Evolutionary conservation across 1,284 basidiomycete genomes (phyloP).

Genomic region (Sanghuangporus sanghuang): DNA sequence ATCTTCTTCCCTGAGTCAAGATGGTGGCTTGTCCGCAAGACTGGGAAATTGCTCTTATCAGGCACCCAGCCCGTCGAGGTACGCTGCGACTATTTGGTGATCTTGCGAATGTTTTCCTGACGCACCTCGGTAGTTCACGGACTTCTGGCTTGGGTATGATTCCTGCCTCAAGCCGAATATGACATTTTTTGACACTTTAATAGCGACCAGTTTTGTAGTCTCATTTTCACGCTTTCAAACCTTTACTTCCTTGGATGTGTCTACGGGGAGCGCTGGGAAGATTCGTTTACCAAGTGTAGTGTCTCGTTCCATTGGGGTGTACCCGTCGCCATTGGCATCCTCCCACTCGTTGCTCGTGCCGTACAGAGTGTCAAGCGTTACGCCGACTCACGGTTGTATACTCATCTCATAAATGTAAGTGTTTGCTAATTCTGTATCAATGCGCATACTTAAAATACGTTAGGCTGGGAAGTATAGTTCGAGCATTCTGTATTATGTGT

Average conservation of each 20-base stretch:
- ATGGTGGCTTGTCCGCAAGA: slow-evolving; percentile 72
- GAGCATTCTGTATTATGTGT: slow-evolving; percentile 58
- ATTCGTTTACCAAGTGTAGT: slow-evolving; percentile 40
- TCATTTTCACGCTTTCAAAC: slow-evolving; percentile 70
- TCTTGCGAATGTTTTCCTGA: background rate
- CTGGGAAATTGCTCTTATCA: slow-evolving; percentile 60
- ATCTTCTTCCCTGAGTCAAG: slow-evolving; percentile 62
- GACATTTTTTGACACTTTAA: slow-evolving; percentile 40
- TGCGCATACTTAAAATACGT: background rate
- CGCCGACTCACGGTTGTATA: slow-evolving; percentile 63
- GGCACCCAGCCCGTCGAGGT: slow-evolving; percentile 77
- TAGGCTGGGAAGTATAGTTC: slow-evolving; percentile 78
- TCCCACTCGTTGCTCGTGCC: slow-evolving; percentile 72
- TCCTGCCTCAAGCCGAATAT: background rate
- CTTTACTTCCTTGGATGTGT: slow-evolving; percentile 72
- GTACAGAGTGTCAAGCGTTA: slow-evolving; percentile 88
- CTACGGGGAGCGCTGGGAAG: slow-evolving; percentile 52
- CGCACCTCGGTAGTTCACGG: slow-evolving; percentile 48
- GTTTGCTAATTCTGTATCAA: background rate
- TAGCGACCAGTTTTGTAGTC: slow-evolving; percentile 81
- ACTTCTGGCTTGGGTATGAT: slow-evolving; percentile 77
- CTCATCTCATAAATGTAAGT: slow-evolving; percentile 83
- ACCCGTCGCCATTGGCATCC: slow-evolving; percentile 46
- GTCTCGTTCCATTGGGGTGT: slow-evolving; percentile 50
- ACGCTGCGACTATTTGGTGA: slow-evolving; percentile 20